Evolutionary conservation across 106 monocot genomes (phyloP), one percentile per base, ranked within the genome.

Genomic region (Cymbidium sinense): DNA sequence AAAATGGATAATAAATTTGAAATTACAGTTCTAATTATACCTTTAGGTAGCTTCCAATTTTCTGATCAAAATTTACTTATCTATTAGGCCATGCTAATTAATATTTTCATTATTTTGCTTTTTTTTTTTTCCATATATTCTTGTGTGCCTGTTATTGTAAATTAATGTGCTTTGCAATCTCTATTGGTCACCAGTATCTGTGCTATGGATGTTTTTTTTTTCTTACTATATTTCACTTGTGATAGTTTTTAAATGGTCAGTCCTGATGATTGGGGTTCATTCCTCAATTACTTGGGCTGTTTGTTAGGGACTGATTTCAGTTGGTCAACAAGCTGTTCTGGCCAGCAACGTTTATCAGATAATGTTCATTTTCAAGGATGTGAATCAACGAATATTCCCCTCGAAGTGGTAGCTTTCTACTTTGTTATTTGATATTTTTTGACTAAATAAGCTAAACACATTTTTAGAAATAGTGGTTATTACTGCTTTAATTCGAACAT

Each of bases 191-290:
- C 21, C 29, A 35, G 20, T n/a, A 71, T 71, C 20, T 71, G 34
- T 70, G 70, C 70, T 70, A 23, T 73, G 20, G 72, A 73, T 73
- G 72, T 34, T 2, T 41, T 39, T 19, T 11, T 34, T 36, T 73
- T 85, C 37, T n/a, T n/a, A 62, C 65, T 58, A 28, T 76, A 55
- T 47, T 79, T 31, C 75, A 44, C 64, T 73, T 74, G n/a, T 81
- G 70, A 78, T 87, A 34, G 27, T 79, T 43, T 44, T 71, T 29
- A 11, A 67, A 25, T 85, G 75, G 51, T 27, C 94, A 99, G 98
- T 82, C 92, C 98, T 83, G 98, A 99, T 90, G 98, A 99, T 78
- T 99, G 94, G 94, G 92, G 86, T 64, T 82, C 94, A 58, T 99
- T 99, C 82, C 82, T 88, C 78, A 85, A 94, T 83, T 99, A 99